Evolutionary conservation across 2,329 filamentous ascomycete species (phyloP).

Genomic region (Dactylellina drechsleri): DNA sequence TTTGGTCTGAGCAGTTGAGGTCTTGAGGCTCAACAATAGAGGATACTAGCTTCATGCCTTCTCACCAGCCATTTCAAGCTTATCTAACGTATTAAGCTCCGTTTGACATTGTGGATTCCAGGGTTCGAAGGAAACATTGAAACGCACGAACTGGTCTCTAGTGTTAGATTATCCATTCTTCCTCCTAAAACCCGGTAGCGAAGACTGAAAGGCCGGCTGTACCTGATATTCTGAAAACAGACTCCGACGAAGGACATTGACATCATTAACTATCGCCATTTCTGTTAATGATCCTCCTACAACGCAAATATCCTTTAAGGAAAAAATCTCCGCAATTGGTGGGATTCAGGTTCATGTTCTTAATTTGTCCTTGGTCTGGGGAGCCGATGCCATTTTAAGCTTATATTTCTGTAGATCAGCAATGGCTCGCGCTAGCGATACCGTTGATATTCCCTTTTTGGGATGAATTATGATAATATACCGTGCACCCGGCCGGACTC

Average conservation of each 20-base stretch:
- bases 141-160: too few relatives aligned
- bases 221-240: slow-evolving; percentile 12
- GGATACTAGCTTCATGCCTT: too few relatives aligned
- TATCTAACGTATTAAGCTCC: too few relatives aligned
- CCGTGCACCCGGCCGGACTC: too few relatives aligned
- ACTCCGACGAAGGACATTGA: slow-evolving; percentile 2
- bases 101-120: too few relatives aligned
- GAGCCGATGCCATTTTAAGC: background rate
- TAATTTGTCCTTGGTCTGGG: slow-evolving; percentile 5
- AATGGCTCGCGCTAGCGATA: slow-evolving; percentile 8
- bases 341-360: background rate
- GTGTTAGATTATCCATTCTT: background rate
- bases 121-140: too few relatives aligned
- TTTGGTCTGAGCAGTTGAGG: too few relatives aligned
- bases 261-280: slow-evolving; percentile 5
- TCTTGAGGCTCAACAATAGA: too few relatives aligned
- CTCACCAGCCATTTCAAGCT: too few relatives aligned
- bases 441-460: background rate
- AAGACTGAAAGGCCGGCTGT: slow-evolving; percentile 4
- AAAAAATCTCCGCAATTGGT: slow-evolving; percentile 10
- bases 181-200: slow-evolving; percentile 17
- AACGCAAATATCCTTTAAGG: background rate
- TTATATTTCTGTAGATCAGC: slow-evolving; percentile 7
- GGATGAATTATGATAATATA: too few relatives aligned
- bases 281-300: background rate